phyloP scores from a whole-genome alignment of 2,329 filamentous ascomycete species.

The Colletotrichum salicis region DNA sequence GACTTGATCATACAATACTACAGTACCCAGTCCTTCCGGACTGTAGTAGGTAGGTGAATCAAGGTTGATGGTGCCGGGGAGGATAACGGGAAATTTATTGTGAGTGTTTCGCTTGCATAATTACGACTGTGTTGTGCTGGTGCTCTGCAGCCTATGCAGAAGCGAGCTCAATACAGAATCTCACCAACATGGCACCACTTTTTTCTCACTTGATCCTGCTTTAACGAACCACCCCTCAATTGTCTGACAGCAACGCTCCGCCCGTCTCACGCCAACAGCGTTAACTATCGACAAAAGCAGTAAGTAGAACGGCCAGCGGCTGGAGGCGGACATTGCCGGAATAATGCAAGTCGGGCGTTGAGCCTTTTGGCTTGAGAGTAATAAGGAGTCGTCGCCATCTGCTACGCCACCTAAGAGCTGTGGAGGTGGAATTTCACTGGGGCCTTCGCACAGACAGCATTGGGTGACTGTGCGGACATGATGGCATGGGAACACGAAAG shows the following conservation, averaged over 20 bases:
- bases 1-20: background rate
- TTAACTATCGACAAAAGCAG: conserved; percentile 14
- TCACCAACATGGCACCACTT: background rate
- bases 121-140: background rate
- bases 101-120: too few relatives aligned
- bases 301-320: background rate
- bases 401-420: too few relatives aligned
- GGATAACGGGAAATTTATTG: background rate
- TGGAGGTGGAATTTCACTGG: background rate
- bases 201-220: background rate
- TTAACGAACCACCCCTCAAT: background rate
- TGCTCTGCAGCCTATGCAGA: background rate
- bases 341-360: conserved; percentile 3
- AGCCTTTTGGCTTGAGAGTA: background rate
- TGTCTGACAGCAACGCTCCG: background rate
- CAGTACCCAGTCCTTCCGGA: background rate
- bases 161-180: background rate
- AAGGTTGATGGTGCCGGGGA: background rate
- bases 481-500: background rate
- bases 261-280: background rate
- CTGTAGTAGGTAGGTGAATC: too few relatives aligned
- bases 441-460: conserved; percentile 2
- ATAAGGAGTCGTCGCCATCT: too few relatives aligned
- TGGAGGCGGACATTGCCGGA: conserved; percentile 8
- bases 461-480: too few relatives aligned